Conservation (phyloP, 2,329 filamentous ascomycete genomes). For the Cyclaneusma minus region DNA sequence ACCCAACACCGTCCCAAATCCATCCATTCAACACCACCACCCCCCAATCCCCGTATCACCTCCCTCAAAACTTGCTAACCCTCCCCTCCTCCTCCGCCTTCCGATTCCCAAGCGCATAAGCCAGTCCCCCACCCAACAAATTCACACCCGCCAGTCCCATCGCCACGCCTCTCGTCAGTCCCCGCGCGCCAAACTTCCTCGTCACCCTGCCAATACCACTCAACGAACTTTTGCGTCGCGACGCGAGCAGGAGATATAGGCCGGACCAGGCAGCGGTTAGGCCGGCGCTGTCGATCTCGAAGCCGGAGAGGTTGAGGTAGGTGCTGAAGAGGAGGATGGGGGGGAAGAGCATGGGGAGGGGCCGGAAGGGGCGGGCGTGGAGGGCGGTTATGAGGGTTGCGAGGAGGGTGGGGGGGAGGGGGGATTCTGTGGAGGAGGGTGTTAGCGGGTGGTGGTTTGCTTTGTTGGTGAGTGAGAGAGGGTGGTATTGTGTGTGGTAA, state of each 20-base stretch:
- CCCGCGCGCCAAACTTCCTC: slow-evolving; percentile 31
- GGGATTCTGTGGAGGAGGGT: slow-evolving; percentile 31
- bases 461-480: slow-evolving; percentile 3
- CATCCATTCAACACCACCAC: too few species aligned
- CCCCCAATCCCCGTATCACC: too few species aligned
- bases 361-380: slow-evolving; percentile 49
- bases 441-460: slow-evolving; percentile 4
- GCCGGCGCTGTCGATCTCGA: slow-evolving; percentile 46
- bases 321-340: slow-evolving; percentile 49
- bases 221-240: slow-evolving; percentile 28
- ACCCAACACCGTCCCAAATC: too few species aligned
- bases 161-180: slow-evolving; percentile 33
- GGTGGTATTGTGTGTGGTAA: neutral
- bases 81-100: slow-evolving; percentile 15
- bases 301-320: slow-evolving; percentile 48
- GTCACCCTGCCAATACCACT: slow-evolving; percentile 20
- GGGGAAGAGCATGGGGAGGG: slow-evolving; percentile 51
- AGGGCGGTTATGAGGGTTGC: slow-evolving; percentile 52
- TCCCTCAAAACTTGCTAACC: too few species aligned
- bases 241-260: slow-evolving; percentile 46
- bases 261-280: slow-evolving; percentile 50
- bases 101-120: slow-evolving; percentile 32
- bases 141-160: slow-evolving; percentile 33
- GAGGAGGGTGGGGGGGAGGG: slow-evolving; percentile 47
- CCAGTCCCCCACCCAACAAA: slow-evolving; percentile 31